These are phyloP conservation scores for Beauveria asiatica DNA, from an alignment of 2,329 filamentous ascomycete genomes.

Conservation along the genomic window DNA sequence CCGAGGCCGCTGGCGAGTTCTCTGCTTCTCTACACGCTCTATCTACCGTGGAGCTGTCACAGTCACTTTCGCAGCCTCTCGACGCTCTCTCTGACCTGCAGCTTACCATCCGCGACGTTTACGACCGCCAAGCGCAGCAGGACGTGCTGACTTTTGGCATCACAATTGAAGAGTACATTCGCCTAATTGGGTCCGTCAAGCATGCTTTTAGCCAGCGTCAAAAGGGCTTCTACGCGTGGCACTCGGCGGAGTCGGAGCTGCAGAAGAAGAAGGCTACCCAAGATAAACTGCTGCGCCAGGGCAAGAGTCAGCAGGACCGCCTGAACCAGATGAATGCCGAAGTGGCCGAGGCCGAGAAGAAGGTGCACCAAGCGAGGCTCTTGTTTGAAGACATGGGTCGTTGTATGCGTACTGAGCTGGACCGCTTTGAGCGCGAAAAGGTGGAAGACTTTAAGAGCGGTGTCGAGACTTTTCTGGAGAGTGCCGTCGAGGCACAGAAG, in stretches of 20 bases:
- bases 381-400: constrained; percentile 97
- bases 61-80: constrained; percentile 76
- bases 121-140: constrained; percentile 93
- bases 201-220: constrained; percentile 86
- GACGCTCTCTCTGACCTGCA: constrained; percentile 91
- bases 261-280: constrained; percentile 82
- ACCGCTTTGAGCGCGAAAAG: constrained; percentile 93
- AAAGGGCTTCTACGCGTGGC: constrained; percentile 93
- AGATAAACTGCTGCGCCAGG: constrained; percentile 91
- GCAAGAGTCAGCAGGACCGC: constrained; percentile 90
- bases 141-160: constrained; percentile 94
- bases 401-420: constrained; percentile 82
- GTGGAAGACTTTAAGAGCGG: constrained; percentile 98
- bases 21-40: constrained; percentile 87
- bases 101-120: constrained; percentile 86
- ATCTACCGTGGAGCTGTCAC: constrained; percentile 85
- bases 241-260: constrained; percentile 79
- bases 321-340: constrained; percentile 88
- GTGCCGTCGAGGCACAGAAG: constrained; percentile 95
- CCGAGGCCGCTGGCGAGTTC: constrained; percentile 89
- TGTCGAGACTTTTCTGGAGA: constrained; percentile 94
- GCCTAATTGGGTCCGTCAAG: constrained; percentile 90
- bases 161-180: constrained; percentile 96
- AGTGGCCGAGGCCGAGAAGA: constrained; percentile 88
- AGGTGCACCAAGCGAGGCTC: constrained; percentile 80